phyloP scores from a whole-genome alignment of 371 early-diverging fungal genomes.

The Choanephora cucurbitarum region DNA sequence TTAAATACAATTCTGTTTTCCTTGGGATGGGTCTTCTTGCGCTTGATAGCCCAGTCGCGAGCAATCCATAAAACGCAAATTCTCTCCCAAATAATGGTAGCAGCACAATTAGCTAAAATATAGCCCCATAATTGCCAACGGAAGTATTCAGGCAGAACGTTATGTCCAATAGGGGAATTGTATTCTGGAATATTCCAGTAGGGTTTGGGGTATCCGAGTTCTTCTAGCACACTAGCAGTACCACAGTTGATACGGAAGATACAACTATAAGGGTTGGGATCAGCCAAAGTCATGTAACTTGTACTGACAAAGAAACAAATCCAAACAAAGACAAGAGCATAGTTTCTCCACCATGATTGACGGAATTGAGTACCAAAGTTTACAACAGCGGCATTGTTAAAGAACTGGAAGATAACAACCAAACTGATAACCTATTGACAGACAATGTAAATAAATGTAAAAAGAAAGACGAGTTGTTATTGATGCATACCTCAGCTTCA shows the following conservation, averaged over 20 bases:
- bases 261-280: constrained; percentile 69
- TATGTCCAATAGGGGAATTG: constrained; percentile 65
- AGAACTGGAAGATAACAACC: constrained; percentile 60
- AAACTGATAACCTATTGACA: constrained; percentile 47
- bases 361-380: constrained; percentile 70
- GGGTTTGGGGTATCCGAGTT: constrained; percentile 52
- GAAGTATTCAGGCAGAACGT: constrained; percentile 68
- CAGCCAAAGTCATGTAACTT: constrained; percentile 59
- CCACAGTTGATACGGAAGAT: constrained; percentile 74
- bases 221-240: constrained; percentile 41
- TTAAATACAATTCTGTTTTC: constrained; percentile 27
- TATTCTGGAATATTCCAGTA: constrained; percentile 57
- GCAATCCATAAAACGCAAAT: constrained; percentile 57
- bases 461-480: too few relatives aligned
- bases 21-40: constrained; percentile 15
- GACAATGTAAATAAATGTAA: too few relatives aligned
- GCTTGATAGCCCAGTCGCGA: constrained; percentile 34
- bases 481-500: constrained; percentile 59
- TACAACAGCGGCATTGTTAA: constrained; percentile 62
- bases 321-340: constrained; percentile 57
- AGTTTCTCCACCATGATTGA: constrained; percentile 60
- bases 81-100: constrained; percentile 50
- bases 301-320: constrained; percentile 56
- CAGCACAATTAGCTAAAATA: constrained; percentile 33
- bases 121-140: constrained; percentile 66